Percentiles rank a stretch among this genome's conserved stretches.
These are phyloP conservation scores for Mariannaea elegans DNA, from an alignment of 2,329 filamentous ascomycete species.

Conservation along the genomic window DNA sequence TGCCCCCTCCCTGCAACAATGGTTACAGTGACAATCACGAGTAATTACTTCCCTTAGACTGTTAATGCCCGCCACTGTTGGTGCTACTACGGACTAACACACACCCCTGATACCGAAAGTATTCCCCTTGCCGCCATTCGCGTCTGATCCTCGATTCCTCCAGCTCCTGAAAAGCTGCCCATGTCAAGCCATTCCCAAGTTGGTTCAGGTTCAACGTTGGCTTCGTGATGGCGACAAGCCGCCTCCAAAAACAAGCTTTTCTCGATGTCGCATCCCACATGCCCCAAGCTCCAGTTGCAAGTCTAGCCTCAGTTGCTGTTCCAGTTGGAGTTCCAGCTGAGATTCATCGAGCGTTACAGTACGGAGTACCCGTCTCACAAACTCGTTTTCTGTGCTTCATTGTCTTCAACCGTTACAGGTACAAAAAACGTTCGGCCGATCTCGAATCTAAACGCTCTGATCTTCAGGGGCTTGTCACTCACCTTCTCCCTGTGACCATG, in stretches of 20 bases:
- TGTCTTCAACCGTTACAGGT: too few relatives aligned
- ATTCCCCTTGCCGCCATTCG: conserved; percentile 33
- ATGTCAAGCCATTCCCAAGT: too few relatives aligned
- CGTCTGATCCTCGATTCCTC: too few relatives aligned
- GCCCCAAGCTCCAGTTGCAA: not conserved
- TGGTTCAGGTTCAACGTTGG: not conserved
- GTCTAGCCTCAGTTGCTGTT: not conserved
- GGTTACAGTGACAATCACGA: too few relatives aligned
- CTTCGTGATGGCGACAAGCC: not conserved
- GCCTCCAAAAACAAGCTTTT: conserved; percentile 10
- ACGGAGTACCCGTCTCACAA: not conserved
- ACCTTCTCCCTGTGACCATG: too few relatives aligned
- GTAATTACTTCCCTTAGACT: too few relatives aligned
- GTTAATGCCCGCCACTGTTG: too few relatives aligned
- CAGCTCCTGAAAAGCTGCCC: too few relatives aligned
- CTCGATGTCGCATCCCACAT: conserved; percentile 10
- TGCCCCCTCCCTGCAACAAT: not conserved
- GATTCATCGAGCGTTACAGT: not conserved
- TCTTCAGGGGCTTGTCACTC: conserved; percentile 28
- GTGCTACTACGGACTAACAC: too few relatives aligned
- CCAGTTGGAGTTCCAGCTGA: not conserved
- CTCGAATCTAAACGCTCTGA: conserved; percentile 12
- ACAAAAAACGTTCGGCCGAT: conserved; percentile 2
- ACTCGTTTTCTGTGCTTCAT: too few relatives aligned
- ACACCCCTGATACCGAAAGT: too few relatives aligned